Base-by-base conservation (phyloP, 2,329 filamentous ascomycete species). In the Aspergillus felis region DNA sequence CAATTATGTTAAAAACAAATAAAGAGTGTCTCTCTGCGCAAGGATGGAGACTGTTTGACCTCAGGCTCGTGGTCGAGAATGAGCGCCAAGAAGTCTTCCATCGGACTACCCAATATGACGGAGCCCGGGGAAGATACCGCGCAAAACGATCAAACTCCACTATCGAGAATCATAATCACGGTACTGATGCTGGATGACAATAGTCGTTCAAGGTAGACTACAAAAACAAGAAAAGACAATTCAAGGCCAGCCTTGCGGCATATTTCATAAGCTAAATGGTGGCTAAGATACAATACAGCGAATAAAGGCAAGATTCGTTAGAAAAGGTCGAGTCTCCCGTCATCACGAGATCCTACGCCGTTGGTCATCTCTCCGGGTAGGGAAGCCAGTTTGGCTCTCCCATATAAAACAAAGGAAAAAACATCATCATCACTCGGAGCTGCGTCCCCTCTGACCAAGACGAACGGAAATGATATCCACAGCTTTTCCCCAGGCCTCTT, bases 231-330 rank as follows among this genome's bases (percentile, higher is more conserved):
- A 56, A 44, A 44, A 25, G 7, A 41, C 47, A 62, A 50, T 61
- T 61, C 62, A 65, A 65, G 63, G 58, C 60, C 60, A 66, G 63
- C 64, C 64, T 65, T 66, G 57, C 59, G 64, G 64, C 66, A 68
- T 69, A 68, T 74, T 47, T 47, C 71, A 65, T 73, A 69, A 74
- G 66, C 68, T 73, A 73, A 74, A 74, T 71, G 64, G 65, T 70
- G 68, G 71, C 68, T 75, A 74, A 73, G 71, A 73, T 74, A 74
- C 71, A 74, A 63, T 68, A 71, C 68, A 72, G 66, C 62, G 44
- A 47, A 66, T 62, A 64, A 71, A 67, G 68, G 65, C 69, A 73
- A 74, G 65, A 69, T 69, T 73, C 70, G 69, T 70, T 68, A 73
- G 50, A 55, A 63, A 60, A 66, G 64, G 62, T 60, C 58, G 56